phyloP scores from a whole-genome alignment of 1,139 yeast species.

The Candida sp. region DNA sequence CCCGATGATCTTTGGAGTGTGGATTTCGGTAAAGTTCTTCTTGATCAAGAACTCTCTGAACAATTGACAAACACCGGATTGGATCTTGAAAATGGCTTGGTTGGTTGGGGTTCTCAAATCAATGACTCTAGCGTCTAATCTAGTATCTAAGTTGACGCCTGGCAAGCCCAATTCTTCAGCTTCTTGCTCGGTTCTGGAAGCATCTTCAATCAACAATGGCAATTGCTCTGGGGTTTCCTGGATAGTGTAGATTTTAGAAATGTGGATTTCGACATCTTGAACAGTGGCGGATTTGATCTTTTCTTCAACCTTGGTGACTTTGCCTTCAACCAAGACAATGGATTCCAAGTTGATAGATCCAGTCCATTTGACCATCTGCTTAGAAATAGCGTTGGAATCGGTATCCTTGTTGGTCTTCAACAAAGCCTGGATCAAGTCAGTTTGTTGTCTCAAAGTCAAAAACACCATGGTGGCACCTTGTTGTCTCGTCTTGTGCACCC shows the following conservation, averaged over 20 bases:
- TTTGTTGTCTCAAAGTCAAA: constrained; percentile 90
- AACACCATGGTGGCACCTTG: constrained; percentile 97
- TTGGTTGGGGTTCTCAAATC: constrained; percentile 97
- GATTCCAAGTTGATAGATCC: constrained; percentile 86
- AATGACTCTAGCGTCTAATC: constrained; percentile 93
- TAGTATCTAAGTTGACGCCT: constrained; percentile 93
- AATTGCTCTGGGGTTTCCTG: constrained; percentile 91
- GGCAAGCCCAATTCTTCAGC: constrained; percentile 94
- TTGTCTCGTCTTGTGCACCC: constrained; percentile 91
- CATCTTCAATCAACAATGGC: constrained; percentile 96
- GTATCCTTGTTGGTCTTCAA: constrained; percentile 64
- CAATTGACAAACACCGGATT: constrained; percentile 84
- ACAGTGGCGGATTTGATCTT: constrained; percentile 89
- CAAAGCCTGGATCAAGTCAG: constrained; percentile 80
- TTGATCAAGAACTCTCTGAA: constrained; percentile 85
- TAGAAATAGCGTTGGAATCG: constrained; percentile 71
- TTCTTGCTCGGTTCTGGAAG: constrained; percentile 92
- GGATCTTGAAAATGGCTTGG: constrained; percentile 96
- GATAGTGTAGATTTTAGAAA: constrained; percentile 74
- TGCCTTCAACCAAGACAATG: constrained; percentile 90
- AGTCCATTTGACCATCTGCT: constrained; percentile 98
- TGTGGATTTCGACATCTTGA: constrained; percentile 86
- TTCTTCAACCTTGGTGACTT: constrained; percentile 83
- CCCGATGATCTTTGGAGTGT: constrained; percentile 94
- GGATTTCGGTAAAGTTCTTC: constrained; percentile 84